phyloP scores from a whole-genome alignment of 306 rosid genomes.

The Geum urbanum region DNA sequence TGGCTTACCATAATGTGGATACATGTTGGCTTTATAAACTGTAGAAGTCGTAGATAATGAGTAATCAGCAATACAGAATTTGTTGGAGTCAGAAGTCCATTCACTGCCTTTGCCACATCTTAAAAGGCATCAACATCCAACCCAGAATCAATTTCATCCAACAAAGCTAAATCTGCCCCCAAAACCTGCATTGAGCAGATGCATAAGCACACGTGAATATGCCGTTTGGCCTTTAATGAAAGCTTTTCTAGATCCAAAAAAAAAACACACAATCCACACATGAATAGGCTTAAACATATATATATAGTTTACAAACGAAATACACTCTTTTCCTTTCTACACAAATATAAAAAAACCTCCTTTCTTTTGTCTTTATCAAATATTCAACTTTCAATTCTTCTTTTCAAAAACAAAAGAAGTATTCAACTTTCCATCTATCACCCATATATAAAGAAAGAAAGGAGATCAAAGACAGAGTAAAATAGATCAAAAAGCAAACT shows the following conservation, averaged over 20 bases:
- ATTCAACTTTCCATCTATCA: neutral
- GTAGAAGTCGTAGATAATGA: constrained; percentile 77
- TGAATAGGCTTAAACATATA: neutral
- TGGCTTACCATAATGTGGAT: constrained; percentile 83
- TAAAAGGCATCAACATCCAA: constrained; percentile 94
- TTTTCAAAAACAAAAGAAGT: neutral
- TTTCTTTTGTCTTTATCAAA: too few species aligned
- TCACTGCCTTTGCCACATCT: constrained; percentile 89
- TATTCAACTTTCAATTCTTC: too few species aligned
- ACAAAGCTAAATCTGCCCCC: constrained; percentile 90
- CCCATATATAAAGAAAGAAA: neutral
- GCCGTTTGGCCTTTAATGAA: too few species aligned
- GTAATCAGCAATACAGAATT: constrained; percentile 85
- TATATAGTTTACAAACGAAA: too few species aligned
- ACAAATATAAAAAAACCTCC: neutral
- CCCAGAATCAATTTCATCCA: constrained; percentile 97
- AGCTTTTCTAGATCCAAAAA: too few species aligned
- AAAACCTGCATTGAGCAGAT: constrained; percentile 49
- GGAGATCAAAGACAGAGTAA: too few species aligned
- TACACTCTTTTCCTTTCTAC: neutral
- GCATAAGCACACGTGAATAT: neutral
- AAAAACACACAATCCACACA: too few species aligned
- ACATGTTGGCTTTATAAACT: constrained; percentile 63
- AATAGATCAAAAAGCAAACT: neutral
- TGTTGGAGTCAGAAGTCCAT: constrained; percentile 53